Base-by-base conservation (phyloP, 176 grass and related monocot genomes). In the Puccinellia tenuiflora region DNA sequence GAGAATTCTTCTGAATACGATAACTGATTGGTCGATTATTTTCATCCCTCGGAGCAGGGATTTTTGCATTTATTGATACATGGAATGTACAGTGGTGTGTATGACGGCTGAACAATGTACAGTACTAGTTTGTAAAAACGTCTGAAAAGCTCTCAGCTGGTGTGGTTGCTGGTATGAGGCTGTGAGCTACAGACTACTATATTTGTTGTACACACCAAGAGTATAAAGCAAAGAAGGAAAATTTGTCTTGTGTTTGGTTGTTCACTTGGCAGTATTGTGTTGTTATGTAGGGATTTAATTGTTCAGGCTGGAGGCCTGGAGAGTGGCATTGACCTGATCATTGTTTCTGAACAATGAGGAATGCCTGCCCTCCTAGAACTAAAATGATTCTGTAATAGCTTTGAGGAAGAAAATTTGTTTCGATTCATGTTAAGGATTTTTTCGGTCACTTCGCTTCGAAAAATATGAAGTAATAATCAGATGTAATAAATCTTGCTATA, bases 61-160 rank as follows among this genome's bases (percentile, higher is more conserved):
- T 62, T 77, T 77, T 68, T 67, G 57, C 78, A 71, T 74, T 56
- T 42, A 24, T 85, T 81, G 12, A 81, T 65, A 85, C 82, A 89
- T 89, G 82, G 84, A 89, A 89, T 89, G 87, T 89, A 89, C 77
- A 81, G 77, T 76, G 87, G 82, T 76, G 77, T 68, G 78, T 81
- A 74, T 74, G 50, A 75, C 84, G 62, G 81, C 66, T 76, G 48
- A 85, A 68, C 47, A 26, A 34, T 89, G 87, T 89, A 89, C 65
- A 81, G 87, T 76, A 69, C 47, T 80, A 75, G 68, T 79, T 67
- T 85, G 69, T 75, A 74, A 88, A 37, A 79, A 22, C 31, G 62
- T 74, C 7, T 55, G 17, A 11, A 66, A 81, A 55, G 47, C 71
- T 57, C 71, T 57, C 42, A 38, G 13, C 13, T 16, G 37, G 43